Evolutionary conservation across 2,329 filamentous ascomycete genomes (phyloP), one percentile per base, ranked within the genome.

Genomic region (Aaosphaeria arxii): DNA sequence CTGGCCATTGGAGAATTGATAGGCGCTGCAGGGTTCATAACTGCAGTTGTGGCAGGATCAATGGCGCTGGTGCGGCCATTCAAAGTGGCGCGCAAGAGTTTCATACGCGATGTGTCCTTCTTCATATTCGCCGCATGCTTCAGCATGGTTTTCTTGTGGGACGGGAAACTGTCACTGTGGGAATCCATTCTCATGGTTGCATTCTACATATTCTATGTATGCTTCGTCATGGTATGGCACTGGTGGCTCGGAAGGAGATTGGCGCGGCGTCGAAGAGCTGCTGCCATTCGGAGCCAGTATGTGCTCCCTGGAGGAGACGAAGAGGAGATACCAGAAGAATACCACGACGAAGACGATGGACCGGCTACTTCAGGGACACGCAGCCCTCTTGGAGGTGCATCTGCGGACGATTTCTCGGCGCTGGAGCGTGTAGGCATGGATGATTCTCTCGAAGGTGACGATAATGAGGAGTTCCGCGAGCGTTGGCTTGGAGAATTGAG

Each of bases 41-140:
- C 91, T 1, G 88, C 91, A 1, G 92, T 99, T 13, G 94, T 99
- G 32, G 91, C 92, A 5, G 94, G 94, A 11, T 95, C 91, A 47
- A 99, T 99, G 94, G 94, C 92, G 11, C 73, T 99, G 47, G 91
- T 96, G n/a, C 82, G 89, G 54, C 94, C 96, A 46, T 99, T 99
- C 70, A 87, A 86, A 56, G 94, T 99, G 45, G 88, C 89, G 45
- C 86, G 85, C 61, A 89, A 87, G 69, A 94, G 90, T 33, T 99
- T 97, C 66, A 81, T 96, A 24, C 82, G 94, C 55, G 94, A 99
- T 64, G 87, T 97, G 7, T 81, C 84, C 49, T 99, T 96, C 74
- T 99, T 99, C 69, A 87, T 95, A 48, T 78, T 89, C 9, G 89
- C 94, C 1, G 87, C 94, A 11, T 80, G 80, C 51, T 96, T 97